These are phyloP conservation scores for Coleophoma eucalyptorum DNA, from an alignment of 2,329 filamentous ascomycete genomes.

Conservation along the genomic window DNA sequence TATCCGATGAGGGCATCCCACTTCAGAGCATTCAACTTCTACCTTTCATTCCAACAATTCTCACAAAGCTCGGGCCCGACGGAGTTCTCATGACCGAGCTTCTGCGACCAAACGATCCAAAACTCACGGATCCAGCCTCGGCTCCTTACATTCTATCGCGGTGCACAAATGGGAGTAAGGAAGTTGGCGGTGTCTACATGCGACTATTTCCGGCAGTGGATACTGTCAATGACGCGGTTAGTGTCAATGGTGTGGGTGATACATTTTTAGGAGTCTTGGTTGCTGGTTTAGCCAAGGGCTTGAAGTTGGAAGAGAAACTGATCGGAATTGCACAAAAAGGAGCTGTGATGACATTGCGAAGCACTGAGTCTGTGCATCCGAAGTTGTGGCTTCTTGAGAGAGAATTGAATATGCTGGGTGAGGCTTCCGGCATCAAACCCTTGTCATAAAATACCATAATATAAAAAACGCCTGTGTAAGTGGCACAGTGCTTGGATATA, in stretches of 20 bases:
- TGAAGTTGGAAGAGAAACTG: slow-evolving; percentile 47
- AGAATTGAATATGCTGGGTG: slow-evolving; percentile 9
- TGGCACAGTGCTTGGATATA: too few species aligned
- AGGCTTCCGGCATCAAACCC: background rate
- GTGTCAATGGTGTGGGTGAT: slow-evolving; percentile 92
- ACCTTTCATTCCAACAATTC: slow-evolving; percentile 79
- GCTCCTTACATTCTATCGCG: slow-evolving; percentile 71
- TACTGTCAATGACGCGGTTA: slow-evolving; percentile 68
- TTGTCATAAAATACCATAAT: too few species aligned
- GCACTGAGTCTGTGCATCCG: slow-evolving; percentile 62
- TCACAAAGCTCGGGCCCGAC: slow-evolving; percentile 73
- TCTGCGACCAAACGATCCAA: slow-evolving; percentile 61
- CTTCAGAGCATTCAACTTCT: slow-evolving; percentile 81
- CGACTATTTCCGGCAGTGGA: slow-evolving; percentile 58
- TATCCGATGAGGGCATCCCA: slow-evolving; percentile 79
- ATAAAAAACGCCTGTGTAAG: too few species aligned
- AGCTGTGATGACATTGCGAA: slow-evolving; percentile 74
- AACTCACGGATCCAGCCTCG: slow-evolving; percentile 57
- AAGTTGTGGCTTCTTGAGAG: slow-evolving; percentile 32
- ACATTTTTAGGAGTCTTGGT: slow-evolving; percentile 84
- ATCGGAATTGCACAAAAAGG: slow-evolving; percentile 80
- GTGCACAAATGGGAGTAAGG: slow-evolving; percentile 44
- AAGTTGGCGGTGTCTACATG: slow-evolving; percentile 80
- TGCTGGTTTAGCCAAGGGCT: slow-evolving; percentile 63
- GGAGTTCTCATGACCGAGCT: slow-evolving; percentile 67